Base-by-base conservation (phyloP, 2,329 filamentous ascomycete genomes). In the Fusarium palustre region DNA sequence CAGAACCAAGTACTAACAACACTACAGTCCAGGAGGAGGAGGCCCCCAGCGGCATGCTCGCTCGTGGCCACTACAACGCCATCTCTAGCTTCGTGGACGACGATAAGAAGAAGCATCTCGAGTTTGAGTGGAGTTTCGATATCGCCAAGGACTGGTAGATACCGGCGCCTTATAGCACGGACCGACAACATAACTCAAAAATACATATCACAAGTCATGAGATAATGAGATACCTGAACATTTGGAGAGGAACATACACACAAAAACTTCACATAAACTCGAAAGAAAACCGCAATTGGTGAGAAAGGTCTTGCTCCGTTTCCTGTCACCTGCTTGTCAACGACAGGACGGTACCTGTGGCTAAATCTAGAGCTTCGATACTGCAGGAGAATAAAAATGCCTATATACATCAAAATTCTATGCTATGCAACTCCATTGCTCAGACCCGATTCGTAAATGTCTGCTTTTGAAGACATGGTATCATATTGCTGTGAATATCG, bases 91-190 rank as follows among this genome's bases (percentile, higher is more conserved):
- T 99, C 80, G 88, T 97, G 67, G 96, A 99, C 79, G 96, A 99
- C 76, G 96, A 99, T 83, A 91, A 96, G 80, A 90, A 93, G 81
- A 90, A 87, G 69, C 94, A 99, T 81, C 86, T 99, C 69, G 86
- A 91, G 79, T 99, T 99, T 80, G 92, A 97, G 76, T 99, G 96
- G 96, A 90, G 91, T 66, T 98, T 99, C 77, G 92, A 97, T 78
- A 97, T 99, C 79, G 87, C 91, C 82, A 99, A 98, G 88, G 93
- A 97, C 79, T 98, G 96, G 96, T 92, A 90, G 72, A 74, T 34
- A 24, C 33, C 50, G 30, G 20, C 33, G 38, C 12, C 38, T 47
- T 56, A 48, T 31, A 54, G 48, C 50, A 58, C 56, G 38, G 38
- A 48, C 50, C 55, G 31, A 62, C 59, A 43, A 67, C 57, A 47